A percentile compares a stretch with the other conserved stretches of the same genome.
phyloP scores from a whole-genome alignment of 192 early-diverging fungal species.

The Backusella luteola region DNA sequence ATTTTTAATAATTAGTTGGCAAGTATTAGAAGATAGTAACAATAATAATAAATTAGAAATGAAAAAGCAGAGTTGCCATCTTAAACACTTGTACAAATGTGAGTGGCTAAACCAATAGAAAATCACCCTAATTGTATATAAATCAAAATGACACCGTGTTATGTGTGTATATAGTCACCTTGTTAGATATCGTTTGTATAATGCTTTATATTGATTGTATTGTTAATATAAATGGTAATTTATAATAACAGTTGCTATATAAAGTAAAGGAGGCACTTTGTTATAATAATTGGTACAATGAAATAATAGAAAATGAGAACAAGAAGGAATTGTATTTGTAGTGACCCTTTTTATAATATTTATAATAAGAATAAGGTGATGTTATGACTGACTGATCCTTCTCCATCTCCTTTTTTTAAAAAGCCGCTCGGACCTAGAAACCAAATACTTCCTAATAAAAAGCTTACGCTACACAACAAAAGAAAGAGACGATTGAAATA shows the following conservation, averaged over 20 bases:
- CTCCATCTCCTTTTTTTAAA: slow-evolving; percentile 9
- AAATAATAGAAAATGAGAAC: not conserved
- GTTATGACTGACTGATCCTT: not conserved
- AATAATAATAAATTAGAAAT: not conserved
- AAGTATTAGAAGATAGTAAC: not conserved
- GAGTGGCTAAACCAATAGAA: not conserved
- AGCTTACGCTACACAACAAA: not conserved
- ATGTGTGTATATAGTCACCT: not conserved
- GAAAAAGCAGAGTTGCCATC: not conserved
- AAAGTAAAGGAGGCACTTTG: not conserved
- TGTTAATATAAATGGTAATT: not conserved
- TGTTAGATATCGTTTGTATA: too few relatives aligned
- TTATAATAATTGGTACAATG: not conserved
- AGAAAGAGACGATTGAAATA: not conserved
- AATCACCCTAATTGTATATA: not conserved
- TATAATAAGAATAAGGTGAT: slow-evolving; percentile 1
- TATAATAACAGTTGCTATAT: not conserved
- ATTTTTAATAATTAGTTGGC: not conserved
- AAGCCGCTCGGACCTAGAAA: slow-evolving; percentile 1
- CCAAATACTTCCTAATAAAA: not conserved
- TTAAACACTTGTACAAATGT: not conserved
- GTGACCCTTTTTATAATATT: not conserved
- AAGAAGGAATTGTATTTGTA: not conserved
- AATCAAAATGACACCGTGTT: not conserved
- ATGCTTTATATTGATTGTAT: too few relatives aligned